phyloP scores from a whole-genome alignment of 164 flowering plant species.

The Nymphaea colorata region DNA sequence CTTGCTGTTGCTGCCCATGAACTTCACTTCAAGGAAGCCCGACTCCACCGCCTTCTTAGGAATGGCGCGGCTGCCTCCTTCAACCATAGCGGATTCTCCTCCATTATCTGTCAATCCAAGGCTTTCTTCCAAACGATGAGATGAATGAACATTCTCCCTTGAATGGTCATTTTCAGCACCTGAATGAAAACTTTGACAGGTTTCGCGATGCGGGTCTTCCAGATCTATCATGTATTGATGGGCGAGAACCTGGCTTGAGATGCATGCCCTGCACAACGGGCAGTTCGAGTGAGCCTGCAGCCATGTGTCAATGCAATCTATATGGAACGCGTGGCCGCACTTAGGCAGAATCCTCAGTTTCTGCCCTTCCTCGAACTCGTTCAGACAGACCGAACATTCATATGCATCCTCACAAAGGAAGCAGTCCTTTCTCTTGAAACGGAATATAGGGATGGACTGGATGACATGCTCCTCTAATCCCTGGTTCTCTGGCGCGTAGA shows the following conservation, averaged over 20 bases:
- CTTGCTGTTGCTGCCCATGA: background rate
- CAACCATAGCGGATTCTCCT: background rate
- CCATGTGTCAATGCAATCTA: constrained; percentile 94
- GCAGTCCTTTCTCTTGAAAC: constrained; percentile 27
- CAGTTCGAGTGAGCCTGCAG: constrained; percentile 81
- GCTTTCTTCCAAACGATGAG: background rate
- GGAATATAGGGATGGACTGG: constrained; percentile 55
- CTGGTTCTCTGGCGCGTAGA: constrained; percentile 20
- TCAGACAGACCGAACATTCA: constrained; percentile 86
- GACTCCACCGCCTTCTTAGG: background rate
- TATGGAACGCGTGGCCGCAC: constrained; percentile 72
- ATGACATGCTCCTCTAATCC: constrained; percentile 73
- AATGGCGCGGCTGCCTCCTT: background rate
- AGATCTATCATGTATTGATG: background rate
- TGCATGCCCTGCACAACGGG: constrained; percentile 79
- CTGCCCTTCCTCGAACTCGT: constrained; percentile 72
- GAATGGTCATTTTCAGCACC: background rate
- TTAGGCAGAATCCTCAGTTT: constrained; percentile 62
- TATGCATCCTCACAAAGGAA: constrained; percentile 7
- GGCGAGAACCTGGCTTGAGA: constrained; percentile 21
- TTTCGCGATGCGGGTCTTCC: background rate
- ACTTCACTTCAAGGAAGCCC: background rate
- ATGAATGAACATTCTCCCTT: background rate
- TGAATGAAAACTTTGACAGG: background rate
- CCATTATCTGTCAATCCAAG: background rate